Conservation (phyloP, 176 grass and related monocot species). For the Poa annua region DNA sequence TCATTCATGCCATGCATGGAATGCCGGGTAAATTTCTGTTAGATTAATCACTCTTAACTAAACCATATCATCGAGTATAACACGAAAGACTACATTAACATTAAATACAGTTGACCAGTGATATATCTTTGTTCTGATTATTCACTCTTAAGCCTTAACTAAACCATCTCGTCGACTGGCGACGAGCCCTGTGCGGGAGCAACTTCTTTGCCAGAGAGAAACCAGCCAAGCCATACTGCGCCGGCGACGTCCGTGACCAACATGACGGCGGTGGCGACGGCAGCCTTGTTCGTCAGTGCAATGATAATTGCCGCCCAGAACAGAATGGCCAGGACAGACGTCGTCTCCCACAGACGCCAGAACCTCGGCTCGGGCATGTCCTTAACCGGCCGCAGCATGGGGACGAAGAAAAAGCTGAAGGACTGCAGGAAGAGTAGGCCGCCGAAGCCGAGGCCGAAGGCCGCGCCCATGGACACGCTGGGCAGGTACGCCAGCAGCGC, state of each 20-base stretch:
- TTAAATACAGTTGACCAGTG: background rate
- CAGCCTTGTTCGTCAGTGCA: background rate
- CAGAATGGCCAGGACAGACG: background rate
- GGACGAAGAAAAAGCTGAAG: background rate
- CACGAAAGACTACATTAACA: too few relatives aligned
- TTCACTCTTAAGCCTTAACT: background rate
- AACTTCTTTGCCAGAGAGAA: background rate
- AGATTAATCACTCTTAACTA: too few relatives aligned
- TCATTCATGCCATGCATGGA: too few relatives aligned
- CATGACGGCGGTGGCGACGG: background rate
- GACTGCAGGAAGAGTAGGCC: background rate
- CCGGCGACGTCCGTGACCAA: background rate
- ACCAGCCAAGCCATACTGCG: background rate
- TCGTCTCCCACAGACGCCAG: background rate
- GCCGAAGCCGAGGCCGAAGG: background rate
- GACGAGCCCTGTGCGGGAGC: background rate
- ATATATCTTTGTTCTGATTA: too few relatives aligned
- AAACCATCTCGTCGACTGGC: background rate
- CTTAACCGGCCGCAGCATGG: background rate
- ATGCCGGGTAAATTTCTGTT: too few relatives aligned
- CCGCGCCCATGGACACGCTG: background rate
- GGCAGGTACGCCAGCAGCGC: conserved; percentile 7
- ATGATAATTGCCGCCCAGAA: background rate
- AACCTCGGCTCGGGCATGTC: background rate
- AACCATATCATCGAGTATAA: too few relatives aligned